phyloP scores from a whole-genome alignment of 441 rosid species.

The Adansonia rubrostipa region DNA sequence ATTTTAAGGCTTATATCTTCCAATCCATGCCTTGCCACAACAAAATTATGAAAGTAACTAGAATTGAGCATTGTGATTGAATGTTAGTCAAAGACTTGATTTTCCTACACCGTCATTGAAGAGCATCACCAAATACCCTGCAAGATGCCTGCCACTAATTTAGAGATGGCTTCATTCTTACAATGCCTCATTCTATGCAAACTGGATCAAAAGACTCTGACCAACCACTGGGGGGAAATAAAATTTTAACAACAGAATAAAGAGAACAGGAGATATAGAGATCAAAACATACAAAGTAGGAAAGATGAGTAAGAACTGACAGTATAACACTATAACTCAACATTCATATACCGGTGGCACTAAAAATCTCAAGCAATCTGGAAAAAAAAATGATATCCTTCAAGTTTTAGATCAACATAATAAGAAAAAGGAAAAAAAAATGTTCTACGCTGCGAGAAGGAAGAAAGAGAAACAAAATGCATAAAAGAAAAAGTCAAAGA shows the following conservation, averaged over 20 bases:
- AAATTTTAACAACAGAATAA: not conserved
- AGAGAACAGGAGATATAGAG: not conserved
- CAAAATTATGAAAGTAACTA: not conserved
- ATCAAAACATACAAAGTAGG: not conserved
- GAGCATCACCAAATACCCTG: not conserved
- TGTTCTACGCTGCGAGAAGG: not conserved
- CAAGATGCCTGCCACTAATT: not conserved
- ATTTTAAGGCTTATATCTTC: not conserved
- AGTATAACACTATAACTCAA: not conserved
- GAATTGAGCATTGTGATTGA: not conserved
- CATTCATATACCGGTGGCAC: not conserved
- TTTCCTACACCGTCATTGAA: not conserved
- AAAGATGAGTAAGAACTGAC: not conserved
- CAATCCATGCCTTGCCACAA: not conserved
- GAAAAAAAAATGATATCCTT: not conserved
- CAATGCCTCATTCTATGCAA: not conserved
- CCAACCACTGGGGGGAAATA: not conserved
- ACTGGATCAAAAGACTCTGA: not conserved
- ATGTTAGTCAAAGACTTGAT: slow-evolving; percentile 12
- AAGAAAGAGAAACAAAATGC: not conserved
- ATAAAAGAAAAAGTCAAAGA: slow-evolving; percentile 1
- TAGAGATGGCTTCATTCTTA: not conserved
- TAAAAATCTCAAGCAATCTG: slow-evolving; percentile 13
- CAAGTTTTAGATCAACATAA: not conserved
- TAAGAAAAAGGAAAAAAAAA: slow-evolving; percentile 6